A percentile compares a stretch with the other conserved stretches of the same genome.
These are phyloP conservation scores for Cryomyces antarcticus DNA, from an alignment of 495 filamentous ascomycete genomes.

Conservation along the genomic window DNA sequence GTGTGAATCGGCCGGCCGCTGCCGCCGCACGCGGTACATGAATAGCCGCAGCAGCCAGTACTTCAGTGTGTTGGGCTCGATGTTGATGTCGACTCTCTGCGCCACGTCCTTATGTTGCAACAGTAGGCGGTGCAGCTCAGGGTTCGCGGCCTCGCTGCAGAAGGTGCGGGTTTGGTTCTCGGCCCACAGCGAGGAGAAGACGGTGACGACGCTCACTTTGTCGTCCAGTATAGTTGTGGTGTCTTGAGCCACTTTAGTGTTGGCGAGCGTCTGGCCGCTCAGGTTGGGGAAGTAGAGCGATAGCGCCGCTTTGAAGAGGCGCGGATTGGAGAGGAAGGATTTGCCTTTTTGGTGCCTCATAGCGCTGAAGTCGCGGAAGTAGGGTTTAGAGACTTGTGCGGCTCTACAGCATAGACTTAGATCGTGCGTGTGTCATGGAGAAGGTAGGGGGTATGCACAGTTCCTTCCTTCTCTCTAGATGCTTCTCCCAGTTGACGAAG, in stretches of 20 bases:
- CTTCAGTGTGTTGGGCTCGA: conserved; percentile 65
- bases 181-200: conserved; percentile 72
- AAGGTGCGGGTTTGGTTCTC: conserved; percentile 62
- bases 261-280: conserved; percentile 48
- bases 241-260: conserved; percentile 27
- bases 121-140: conserved; percentile 35
- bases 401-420: conserved; percentile 16
- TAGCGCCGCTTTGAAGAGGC: conserved; percentile 50
- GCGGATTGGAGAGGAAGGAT: conserved; percentile 59
- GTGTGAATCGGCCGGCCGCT: conserved; percentile 38
- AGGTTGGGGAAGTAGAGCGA: conserved; percentile 91
- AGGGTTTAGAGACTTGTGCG: conserved; percentile 48
- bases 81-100: conserved; percentile 68
- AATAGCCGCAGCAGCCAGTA: conserved; percentile 53
- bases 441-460: conserved; percentile 30
- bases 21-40: conserved; percentile 34
- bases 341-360: conserved; percentile 70
- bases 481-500: conserved; percentile 67
- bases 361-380: conserved; percentile 84
- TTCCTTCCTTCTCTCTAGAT: conserved; percentile 47
- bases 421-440: background rate
- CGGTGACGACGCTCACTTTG: conserved; percentile 51
- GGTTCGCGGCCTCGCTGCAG: conserved; percentile 38
- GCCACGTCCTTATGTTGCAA: conserved; percentile 25
- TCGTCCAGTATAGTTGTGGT: conserved; percentile 54